Evolutionary conservation across 2,329 filamentous ascomycete species (phyloP).

Genomic region (Xylariaceae sp.): DNA sequence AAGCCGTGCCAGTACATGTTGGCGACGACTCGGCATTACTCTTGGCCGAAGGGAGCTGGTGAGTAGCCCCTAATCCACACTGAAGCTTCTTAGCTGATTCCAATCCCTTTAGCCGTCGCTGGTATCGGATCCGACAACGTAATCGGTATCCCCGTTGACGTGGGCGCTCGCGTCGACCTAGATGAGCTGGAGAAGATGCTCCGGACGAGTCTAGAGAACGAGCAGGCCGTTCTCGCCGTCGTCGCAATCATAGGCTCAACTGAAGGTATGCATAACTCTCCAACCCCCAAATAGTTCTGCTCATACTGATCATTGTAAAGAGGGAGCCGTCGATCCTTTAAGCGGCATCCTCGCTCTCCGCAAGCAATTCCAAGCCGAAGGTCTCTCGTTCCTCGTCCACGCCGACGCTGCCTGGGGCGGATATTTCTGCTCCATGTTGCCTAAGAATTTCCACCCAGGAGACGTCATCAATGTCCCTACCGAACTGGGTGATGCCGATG

Average conservation of each 20-base stretch:
- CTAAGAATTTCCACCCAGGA: constrained; percentile 28
- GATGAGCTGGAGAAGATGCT: constrained; percentile 32
- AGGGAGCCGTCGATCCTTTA: constrained; percentile 42
- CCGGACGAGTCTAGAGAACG: constrained; percentile 27
- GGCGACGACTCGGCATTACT: constrained; percentile 42
- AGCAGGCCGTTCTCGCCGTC: constrained; percentile 38
- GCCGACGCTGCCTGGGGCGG: constrained; percentile 47
- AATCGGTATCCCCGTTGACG: constrained; percentile 37
- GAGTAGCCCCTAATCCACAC: constrained; percentile 6
- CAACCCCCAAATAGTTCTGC: neutral
- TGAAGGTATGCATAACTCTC: constrained; percentile 29
- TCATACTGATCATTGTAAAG: constrained; percentile 15
- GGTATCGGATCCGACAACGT: constrained; percentile 42
- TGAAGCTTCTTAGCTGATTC: neutral
- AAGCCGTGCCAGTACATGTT: constrained; percentile 36
- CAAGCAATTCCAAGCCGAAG: constrained; percentile 36
- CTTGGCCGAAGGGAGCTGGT: constrained; percentile 46
- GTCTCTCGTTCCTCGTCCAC: constrained; percentile 43
- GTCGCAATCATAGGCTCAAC: constrained; percentile 45
- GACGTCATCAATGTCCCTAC: constrained; percentile 27
- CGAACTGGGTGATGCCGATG: constrained; percentile 26
- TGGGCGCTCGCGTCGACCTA: constrained; percentile 37
- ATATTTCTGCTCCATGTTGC: constrained; percentile 44
- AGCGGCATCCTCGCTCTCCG: constrained; percentile 36
- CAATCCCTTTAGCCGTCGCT: constrained; percentile 33